These are phyloP conservation scores for Hemisphaericaspora xylofermentans DNA, from an alignment of 1,139 yeast species.

Conservation along the genomic window DNA sequence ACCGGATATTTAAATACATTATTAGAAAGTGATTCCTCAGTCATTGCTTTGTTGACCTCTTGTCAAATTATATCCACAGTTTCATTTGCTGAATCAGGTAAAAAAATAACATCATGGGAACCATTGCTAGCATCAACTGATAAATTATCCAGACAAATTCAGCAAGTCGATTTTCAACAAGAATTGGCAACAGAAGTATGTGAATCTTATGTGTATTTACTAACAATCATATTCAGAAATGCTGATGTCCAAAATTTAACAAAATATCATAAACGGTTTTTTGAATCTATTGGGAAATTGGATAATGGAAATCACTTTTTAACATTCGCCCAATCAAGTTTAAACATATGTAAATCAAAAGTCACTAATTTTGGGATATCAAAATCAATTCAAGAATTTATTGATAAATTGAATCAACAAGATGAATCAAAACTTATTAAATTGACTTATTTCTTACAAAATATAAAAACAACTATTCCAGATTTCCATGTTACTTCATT, in stretches of 20 bases:
- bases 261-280: constrained; percentile 43
- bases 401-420: constrained; percentile 36
- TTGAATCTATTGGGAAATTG: constrained; percentile 31
- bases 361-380: constrained; percentile 45
- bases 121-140: constrained; percentile 19
- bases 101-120: constrained; percentile 51
- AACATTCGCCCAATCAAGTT: constrained; percentile 49
- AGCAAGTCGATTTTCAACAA: neutral
- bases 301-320: constrained; percentile 41
- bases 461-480: constrained; percentile 13
- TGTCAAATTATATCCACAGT: constrained; percentile 41
- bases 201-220: constrained; percentile 40
- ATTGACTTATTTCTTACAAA: constrained; percentile 46
- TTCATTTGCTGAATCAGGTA: constrained; percentile 68
- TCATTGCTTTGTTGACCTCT: constrained; percentile 17
- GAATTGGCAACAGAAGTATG: constrained; percentile 14
- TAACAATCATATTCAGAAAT: constrained; percentile 57
- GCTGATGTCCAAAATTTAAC: constrained; percentile 52
- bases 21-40: constrained; percentile 12
- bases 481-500: neutral
- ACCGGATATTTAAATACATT: constrained; percentile 23
- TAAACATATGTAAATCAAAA: constrained; percentile 45
- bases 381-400: constrained; percentile 49
- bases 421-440: constrained; percentile 25
- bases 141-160: constrained; percentile 11